Percentiles rank a stretch among this genome's conserved stretches.
Conservation (phyloP, 805 yeast genomes). For the Barnettozyma siamensis region DNA sequence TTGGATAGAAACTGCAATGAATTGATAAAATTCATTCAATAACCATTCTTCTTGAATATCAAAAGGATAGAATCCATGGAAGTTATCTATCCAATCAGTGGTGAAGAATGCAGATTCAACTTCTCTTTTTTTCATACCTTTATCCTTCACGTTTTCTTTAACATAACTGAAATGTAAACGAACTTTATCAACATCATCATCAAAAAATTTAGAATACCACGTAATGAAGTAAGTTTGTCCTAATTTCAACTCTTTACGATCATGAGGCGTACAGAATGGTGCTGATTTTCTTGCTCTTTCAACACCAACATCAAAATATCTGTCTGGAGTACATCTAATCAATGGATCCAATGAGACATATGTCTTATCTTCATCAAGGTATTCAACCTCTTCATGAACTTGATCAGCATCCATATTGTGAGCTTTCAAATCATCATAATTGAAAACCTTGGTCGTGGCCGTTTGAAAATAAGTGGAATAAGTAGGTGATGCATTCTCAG, state of each 20-base stretch:
- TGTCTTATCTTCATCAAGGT: slow-evolving; percentile 64
- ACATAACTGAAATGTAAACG: slow-evolving; percentile 62
- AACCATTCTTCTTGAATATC: slow-evolving; percentile 63
- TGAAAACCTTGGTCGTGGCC: slow-evolving; percentile 49
- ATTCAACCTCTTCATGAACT: slow-evolving; percentile 47
- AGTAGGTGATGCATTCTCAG: slow-evolving; percentile 61
- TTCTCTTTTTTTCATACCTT: slow-evolving; percentile 50
- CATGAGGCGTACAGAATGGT: slow-evolving; percentile 85
- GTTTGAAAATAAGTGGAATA: slow-evolving; percentile 75
- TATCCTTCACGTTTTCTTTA: slow-evolving; percentile 46
- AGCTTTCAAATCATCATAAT: slow-evolving; percentile 62
- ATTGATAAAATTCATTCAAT: slow-evolving; percentile 43
- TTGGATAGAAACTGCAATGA: slow-evolving; percentile 65
- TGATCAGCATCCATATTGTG: slow-evolving; percentile 67
- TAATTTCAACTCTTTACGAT: slow-evolving; percentile 47
- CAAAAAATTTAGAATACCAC: slow-evolving; percentile 71
- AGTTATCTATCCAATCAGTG: slow-evolving; percentile 65
- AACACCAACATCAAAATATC: slow-evolving; percentile 58
- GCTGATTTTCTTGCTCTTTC: slow-evolving; percentile 52
- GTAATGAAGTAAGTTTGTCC: slow-evolving; percentile 69
- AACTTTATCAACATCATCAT: slow-evolving; percentile 50
- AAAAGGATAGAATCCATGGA: slow-evolving; percentile 60
- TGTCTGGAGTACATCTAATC: slow-evolving; percentile 79
- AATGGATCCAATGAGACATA: slow-evolving; percentile 70
- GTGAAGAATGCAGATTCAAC: slow-evolving; percentile 48